These are phyloP conservation scores for Aplosporella prunicola DNA, from an alignment of 2,329 filamentous ascomycete species.

Conservation along the genomic window DNA sequence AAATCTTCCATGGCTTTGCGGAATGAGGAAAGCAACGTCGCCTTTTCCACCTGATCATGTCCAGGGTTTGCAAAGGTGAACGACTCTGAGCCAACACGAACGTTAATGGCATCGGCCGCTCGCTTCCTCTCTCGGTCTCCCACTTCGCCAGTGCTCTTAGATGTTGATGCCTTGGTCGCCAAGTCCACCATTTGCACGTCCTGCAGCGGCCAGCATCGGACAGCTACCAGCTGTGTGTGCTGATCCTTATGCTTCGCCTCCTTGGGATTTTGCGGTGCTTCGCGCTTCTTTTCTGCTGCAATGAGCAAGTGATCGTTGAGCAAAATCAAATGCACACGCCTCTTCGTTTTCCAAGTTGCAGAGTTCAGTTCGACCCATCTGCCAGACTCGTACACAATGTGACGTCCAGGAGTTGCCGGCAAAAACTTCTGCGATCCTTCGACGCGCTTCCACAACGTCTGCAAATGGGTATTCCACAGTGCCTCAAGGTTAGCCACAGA, in stretches of 20 bases:
- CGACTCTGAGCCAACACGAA: constrained; percentile 79
- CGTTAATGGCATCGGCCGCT: constrained; percentile 60
- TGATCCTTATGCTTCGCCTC: constrained; percentile 37
- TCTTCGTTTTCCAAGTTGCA: constrained; percentile 87
- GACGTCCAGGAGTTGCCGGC: constrained; percentile 79
- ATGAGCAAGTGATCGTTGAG: constrained; percentile 91
- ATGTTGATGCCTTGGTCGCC: constrained; percentile 34
- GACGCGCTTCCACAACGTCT: constrained; percentile 91
- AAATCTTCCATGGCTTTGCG: constrained; percentile 88
- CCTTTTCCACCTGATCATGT: constrained; percentile 68
- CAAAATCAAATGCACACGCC: constrained; percentile 83
- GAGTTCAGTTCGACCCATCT: constrained; percentile 96
- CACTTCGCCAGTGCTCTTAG: not conserved
- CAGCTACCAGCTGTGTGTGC: constrained; percentile 67
- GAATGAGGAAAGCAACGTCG: constrained; percentile 73
- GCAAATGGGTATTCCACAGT: constrained; percentile 57
- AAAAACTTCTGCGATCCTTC: constrained; percentile 96
- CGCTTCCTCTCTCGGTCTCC: constrained; percentile 14
- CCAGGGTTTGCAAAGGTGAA: constrained; percentile 92
- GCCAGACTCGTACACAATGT: constrained; percentile 86
- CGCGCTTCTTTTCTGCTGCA: constrained; percentile 86
- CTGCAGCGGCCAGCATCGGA: constrained; percentile 86
- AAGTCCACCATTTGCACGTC: constrained; percentile 92
- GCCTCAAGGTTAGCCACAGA: constrained; percentile 70
- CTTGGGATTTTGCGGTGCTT: constrained; percentile 42